Percentiles rank a stretch among this genome's conserved stretches.
phyloP scores from a whole-genome alignment of 805 yeast genomes.

The Ogataea minuta region DNA sequence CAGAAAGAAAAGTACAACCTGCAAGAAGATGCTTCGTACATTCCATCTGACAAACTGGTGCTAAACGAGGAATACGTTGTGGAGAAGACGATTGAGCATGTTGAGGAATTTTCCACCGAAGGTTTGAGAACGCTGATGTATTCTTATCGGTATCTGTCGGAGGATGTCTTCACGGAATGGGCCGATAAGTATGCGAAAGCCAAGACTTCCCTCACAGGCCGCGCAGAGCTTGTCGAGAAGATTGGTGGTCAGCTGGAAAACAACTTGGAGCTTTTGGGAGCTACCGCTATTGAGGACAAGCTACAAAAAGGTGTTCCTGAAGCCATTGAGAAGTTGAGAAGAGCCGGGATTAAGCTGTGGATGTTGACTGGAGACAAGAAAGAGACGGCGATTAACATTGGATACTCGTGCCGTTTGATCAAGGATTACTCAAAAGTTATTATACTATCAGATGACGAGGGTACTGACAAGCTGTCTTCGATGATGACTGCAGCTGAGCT shows the following conservation, averaged over 20 bases:
- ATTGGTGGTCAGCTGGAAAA: slow-evolving; percentile 73
- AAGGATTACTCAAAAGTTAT: slow-evolving; percentile 91
- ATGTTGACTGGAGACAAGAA: slow-evolving; percentile 98
- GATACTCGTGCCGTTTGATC: slow-evolving; percentile 88
- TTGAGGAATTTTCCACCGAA: slow-evolving; percentile 92
- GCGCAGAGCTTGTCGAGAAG: slow-evolving; percentile 63
- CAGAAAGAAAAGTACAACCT: slow-evolving; percentile 52
- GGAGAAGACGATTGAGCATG: slow-evolving; percentile 83
- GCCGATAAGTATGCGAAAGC: slow-evolving; percentile 66
- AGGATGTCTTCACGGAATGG: slow-evolving; percentile 65
- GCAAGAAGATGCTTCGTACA: slow-evolving; percentile 36
- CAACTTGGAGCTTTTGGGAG: slow-evolving; percentile 73
- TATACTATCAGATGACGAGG: slow-evolving; percentile 43
- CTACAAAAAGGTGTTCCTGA: slow-evolving; percentile 97
- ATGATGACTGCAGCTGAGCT: slow-evolving; percentile 72
- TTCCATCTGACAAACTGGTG: slow-evolving; percentile 55
- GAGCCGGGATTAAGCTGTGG: slow-evolving; percentile 96
- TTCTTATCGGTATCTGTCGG: slow-evolving; percentile 69
- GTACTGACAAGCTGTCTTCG: slow-evolving; percentile 55
- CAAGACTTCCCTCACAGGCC: slow-evolving; percentile 65
- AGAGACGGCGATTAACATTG: slow-evolving; percentile 97
- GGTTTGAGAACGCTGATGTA: slow-evolving; percentile 90
- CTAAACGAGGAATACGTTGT: slow-evolving; percentile 72
- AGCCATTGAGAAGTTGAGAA: slow-evolving; percentile 82
- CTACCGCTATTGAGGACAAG: slow-evolving; percentile 96